Base-by-base conservation (phyloP, 306 rosid genomes). In the Vigna radiata region DNA sequence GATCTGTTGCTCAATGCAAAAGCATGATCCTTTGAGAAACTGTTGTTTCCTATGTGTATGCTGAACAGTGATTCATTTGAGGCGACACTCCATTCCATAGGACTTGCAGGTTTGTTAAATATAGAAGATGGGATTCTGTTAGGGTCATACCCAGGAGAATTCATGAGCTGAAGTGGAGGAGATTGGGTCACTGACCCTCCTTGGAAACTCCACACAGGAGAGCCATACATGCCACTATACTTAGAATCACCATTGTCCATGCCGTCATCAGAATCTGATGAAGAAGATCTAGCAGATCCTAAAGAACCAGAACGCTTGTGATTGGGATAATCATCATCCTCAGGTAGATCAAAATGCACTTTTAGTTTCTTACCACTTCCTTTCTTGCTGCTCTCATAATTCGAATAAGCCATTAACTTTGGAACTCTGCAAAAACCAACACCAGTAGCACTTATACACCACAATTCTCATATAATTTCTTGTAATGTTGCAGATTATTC, bases 51-150 rank as follows among this genome's bases (percentile, higher is more conserved):
- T 0, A 83, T 54, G 36, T 88, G 93, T 33, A 92, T 12, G 71
- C 97, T 92, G 55, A 90, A 90, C 8, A 92, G 65, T 46, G 96
- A 92, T 59, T 92, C 97, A 73, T 92, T 88, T 43, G 97, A 90
- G 41, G 90, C 82, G 6, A 73, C 59, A 71, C 93, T 90, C 97
- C 97, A 92, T 62, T 86, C 91, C 85, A 50, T 29, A 29, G 88
- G 86, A 7, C 79, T 83, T 27, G 86, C 6, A 4, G 94, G 79
- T 61, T 46, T 58, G 11, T 85, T 19, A 39, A 92, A 92, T 19
- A 88, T 18, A 16, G 89, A 75, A 10, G 84, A 23, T 0, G 97
- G 97, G 36, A 90, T 87, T 64, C 93, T 88, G 39, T 65, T 70
- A 2, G 96, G 89, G 13, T 92, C 97, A 72, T 86, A 85, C 4